A percentile compares a stretch with the other conserved stretches of the same genome.
Conservation (phyloP, 164 flowering plant genomes). For the Piper longum region DNA sequence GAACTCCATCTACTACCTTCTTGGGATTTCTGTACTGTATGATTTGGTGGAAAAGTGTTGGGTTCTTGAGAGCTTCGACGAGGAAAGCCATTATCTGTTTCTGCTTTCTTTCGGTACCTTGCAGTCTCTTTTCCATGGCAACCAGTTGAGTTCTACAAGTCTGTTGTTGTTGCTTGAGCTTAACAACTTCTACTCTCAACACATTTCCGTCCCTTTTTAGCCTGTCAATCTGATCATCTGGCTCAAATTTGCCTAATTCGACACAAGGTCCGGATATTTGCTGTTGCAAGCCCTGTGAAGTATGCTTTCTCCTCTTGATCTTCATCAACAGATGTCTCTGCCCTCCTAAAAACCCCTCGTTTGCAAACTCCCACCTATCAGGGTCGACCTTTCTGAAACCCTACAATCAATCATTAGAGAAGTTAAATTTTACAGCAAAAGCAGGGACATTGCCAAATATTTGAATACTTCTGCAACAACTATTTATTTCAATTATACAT, state of each 20-base stretch:
- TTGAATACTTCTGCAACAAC: too few relatives aligned
- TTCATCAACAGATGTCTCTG: conserved; percentile 66
- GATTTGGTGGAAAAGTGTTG: conserved; percentile 35
- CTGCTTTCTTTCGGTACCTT: conserved; percentile 42
- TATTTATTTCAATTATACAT: too few relatives aligned
- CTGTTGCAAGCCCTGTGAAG: conserved; percentile 15
- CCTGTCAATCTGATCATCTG: conserved; percentile 48
- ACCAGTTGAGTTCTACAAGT: conserved; percentile 20
- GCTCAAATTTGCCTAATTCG: conserved; percentile 42
- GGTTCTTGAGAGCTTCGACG: conserved; percentile 45
- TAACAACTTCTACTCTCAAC: conserved; percentile 42
- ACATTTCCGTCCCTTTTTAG: conserved; percentile 41
- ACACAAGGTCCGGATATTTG: conserved; percentile 26
- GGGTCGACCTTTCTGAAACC: conserved; percentile 79
- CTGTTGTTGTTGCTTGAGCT: conserved; percentile 50
- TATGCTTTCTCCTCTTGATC: conserved; percentile 54
- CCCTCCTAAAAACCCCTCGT: conserved; percentile 73
- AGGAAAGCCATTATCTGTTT: conserved; percentile 58
- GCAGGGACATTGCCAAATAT: background rate
- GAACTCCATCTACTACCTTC: conserved; percentile 13
- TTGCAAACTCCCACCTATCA: conserved; percentile 87
- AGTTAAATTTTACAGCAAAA: background rate
- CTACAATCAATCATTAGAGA: conserved; percentile 19
- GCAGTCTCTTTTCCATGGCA: conserved; percentile 37
- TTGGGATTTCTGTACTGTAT: conserved; percentile 14